These are phyloP conservation scores for Sporobolomyces phaffii DNA, from an alignment of 768 basidiomycete species.

Conservation along the genomic window DNA sequence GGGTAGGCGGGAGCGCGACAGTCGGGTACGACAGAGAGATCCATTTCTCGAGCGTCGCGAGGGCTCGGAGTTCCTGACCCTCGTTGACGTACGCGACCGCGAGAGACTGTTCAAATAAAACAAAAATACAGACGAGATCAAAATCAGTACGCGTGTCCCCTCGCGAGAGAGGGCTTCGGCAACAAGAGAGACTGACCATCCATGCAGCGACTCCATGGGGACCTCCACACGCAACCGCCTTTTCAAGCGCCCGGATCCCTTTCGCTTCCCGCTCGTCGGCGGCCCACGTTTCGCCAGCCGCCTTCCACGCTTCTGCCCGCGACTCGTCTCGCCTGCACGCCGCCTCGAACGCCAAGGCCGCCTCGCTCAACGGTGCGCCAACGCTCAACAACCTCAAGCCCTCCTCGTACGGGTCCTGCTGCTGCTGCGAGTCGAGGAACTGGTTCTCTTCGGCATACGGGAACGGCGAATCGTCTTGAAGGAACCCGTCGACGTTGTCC, in stretches of 20 bases:
- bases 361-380: conserved; percentile 82
- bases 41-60: conserved; percentile 81
- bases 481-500: conserved; percentile 41
- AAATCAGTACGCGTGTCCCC: too few species aligned
- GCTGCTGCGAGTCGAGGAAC: conserved; percentile 32
- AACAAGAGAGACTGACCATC: conserved; percentile 64
- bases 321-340: conserved; percentile 73
- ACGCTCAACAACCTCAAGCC: conserved; percentile 70
- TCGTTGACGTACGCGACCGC: conserved; percentile 97
- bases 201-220: conserved; percentile 68
- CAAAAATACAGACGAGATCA: too few species aligned
- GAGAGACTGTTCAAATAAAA: conserved; percentile 82
- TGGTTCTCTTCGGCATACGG: conserved; percentile 45
- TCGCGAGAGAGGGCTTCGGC: too few species aligned
- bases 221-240: conserved; percentile 50
- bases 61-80: conserved; percentile 75
- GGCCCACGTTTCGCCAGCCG: conserved; percentile 75
- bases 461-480: conserved; percentile 37
- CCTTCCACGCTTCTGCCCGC: conserved; percentile 82
- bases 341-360: conserved; percentile 78
- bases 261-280: conserved; percentile 51
- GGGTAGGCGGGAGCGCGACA: conserved; percentile 36
- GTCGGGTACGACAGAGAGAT: conserved; percentile 58
- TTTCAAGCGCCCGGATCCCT: conserved; percentile 49
- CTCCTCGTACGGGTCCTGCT: conserved; percentile 50